Evolutionary conservation across 2,329 filamentous ascomycete genomes (phyloP).

Genomic region (Neonectria magnoliae): DNA sequence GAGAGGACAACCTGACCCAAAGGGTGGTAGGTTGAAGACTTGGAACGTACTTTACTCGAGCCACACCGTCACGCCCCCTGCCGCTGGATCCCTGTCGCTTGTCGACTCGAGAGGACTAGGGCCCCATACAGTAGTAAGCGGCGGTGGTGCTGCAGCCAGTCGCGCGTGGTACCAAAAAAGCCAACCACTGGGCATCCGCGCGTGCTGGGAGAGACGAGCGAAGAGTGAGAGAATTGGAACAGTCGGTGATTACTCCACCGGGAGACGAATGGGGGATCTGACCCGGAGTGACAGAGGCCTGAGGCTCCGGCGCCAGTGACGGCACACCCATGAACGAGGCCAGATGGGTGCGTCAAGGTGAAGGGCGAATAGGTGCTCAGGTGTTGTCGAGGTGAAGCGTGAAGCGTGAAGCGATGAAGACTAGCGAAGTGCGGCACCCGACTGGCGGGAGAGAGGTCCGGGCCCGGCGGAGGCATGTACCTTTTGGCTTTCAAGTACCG

Average conservation of each 20-base stretch:
- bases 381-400: not conserved
- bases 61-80: constrained; percentile 11
- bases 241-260: not conserved
- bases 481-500: constrained; percentile 4
- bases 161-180: constrained; percentile 21
- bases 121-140: constrained; percentile 17
- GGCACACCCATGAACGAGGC: not conserved
- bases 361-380: not conserved
- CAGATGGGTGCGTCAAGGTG: not conserved
- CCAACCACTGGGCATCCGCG: constrained; percentile 12
- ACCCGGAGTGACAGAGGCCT: not conserved
- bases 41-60: constrained; percentile 3
- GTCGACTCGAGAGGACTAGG: constrained; percentile 20
- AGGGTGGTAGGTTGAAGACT: not conserved
- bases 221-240: not conserved
- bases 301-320: not conserved
- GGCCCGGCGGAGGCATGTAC: constrained; percentile 8
- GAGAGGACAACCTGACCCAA: not conserved
- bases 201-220: not conserved
- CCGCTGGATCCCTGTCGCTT: constrained; percentile 17
- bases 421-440: constrained; percentile 9
- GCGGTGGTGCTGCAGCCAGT: constrained; percentile 19
- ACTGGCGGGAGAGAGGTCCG: constrained; percentile 13
- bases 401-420: constrained; percentile 8
- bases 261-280: not conserved